Evolutionary conservation across 352 stramenopile genomes (phyloP).

Genomic region (Pythium aphanidermatum): DNA sequence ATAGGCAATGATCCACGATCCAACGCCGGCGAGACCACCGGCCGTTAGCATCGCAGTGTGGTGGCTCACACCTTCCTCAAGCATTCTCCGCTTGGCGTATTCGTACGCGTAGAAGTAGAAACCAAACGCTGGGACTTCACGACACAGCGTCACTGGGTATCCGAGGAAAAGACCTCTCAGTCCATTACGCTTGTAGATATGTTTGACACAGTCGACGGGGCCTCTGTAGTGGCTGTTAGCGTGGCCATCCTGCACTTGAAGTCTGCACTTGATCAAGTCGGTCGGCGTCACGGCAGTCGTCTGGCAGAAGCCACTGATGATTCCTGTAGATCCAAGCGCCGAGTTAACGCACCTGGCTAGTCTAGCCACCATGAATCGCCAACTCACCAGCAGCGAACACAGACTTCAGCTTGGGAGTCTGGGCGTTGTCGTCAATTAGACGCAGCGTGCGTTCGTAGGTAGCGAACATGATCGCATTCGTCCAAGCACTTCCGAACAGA

Average conservation of each 20-base stretch:
- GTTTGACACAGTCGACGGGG: slow-evolving; percentile 66
- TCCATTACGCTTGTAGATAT: slow-evolving; percentile 60
- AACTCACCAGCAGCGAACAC: slow-evolving; percentile 52
- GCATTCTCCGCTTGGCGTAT: slow-evolving; percentile 66
- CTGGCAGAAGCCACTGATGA: slow-evolving; percentile 72
- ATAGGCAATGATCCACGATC: slow-evolving; percentile 78
- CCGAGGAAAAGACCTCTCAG: slow-evolving; percentile 64
- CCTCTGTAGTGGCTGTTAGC: slow-evolving; percentile 50
- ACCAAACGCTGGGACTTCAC: slow-evolving; percentile 76
- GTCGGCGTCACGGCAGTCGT: slow-evolving; percentile 66
- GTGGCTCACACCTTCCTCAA: slow-evolving; percentile 39
- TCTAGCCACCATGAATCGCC: too few species aligned
- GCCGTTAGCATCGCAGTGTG: slow-evolving; percentile 79
- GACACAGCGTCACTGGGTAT: slow-evolving; percentile 65
- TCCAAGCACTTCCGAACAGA: slow-evolving; percentile 74
- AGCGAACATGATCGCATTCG: slow-evolving; percentile 86
- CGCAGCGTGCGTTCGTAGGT: slow-evolving; percentile 69
- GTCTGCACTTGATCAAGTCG: slow-evolving; percentile 78
- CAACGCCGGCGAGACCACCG: slow-evolving; percentile 65
- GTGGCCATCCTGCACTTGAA: slow-evolving; percentile 76
- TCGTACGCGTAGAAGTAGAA: slow-evolving; percentile 86
- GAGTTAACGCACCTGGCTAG: too few species aligned
- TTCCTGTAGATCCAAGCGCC: too few species aligned
- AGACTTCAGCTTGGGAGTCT: slow-evolving; percentile 50
- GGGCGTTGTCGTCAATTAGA: slow-evolving; percentile 45